phyloP scores from a whole-genome alignment of 75 land plant species.

The Azolla pinnata region DNA sequence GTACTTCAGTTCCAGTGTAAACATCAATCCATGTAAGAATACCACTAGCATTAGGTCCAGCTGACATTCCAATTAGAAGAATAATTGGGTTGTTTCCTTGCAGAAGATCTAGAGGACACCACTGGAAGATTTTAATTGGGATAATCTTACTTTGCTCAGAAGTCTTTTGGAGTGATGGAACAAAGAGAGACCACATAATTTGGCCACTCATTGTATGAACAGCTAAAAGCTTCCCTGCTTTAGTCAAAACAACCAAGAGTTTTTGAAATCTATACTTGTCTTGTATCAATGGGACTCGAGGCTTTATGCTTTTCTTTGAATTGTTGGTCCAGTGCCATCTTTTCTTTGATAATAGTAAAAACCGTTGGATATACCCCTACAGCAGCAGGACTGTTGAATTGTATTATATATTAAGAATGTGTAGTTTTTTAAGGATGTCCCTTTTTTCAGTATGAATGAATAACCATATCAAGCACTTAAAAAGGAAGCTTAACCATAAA shows the following conservation, averaged over 20 bases:
- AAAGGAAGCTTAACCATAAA: neutral
- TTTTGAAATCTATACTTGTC: constrained; percentile 32
- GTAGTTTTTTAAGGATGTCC: too few species aligned
- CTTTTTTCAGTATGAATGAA: neutral
- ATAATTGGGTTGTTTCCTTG: constrained; percentile 22
- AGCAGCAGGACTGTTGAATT: neutral
- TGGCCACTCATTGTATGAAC: constrained; percentile 28
- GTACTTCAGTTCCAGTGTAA: constrained; percentile 23
- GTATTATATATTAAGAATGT: too few species aligned
- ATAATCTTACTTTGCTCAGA: neutral
- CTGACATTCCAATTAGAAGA: constrained; percentile 15
- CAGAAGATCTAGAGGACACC: constrained; percentile 19
- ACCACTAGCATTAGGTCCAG: constrained; percentile 11
- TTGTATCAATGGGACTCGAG: constrained; percentile 34
- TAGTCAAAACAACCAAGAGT: constrained; percentile 29
- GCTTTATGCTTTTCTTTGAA: constrained; percentile 37
- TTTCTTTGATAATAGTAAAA: neutral
- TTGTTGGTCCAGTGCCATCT: neutral
- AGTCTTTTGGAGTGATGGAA: constrained; percentile 12
- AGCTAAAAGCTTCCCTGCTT: constrained; percentile 24
- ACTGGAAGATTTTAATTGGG: constrained; percentile 14
- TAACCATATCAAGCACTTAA: neutral
- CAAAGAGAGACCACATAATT: constrained; percentile 27
- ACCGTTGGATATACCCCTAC: neutral
- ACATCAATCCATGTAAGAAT: constrained; percentile 26